Conservation (phyloP, 148 eudicot species). For the Amaranthus palmeri region DNA sequence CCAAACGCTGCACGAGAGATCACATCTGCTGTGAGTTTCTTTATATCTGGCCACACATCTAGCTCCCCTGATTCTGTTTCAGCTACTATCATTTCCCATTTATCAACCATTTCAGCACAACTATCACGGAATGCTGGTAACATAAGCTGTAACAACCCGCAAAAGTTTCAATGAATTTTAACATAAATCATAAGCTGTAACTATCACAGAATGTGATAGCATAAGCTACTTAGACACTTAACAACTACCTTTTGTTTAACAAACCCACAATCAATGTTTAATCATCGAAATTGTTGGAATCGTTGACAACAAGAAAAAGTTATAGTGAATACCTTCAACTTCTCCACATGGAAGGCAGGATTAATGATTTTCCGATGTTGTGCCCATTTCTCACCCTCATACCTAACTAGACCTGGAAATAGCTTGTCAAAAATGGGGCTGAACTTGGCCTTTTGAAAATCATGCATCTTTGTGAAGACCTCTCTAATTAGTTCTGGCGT, state of each 20-base stretch:
- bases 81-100: constrained; percentile 24
- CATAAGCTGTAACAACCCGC: constrained; percentile 22
- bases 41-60: constrained; percentile 20
- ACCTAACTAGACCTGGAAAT: constrained; percentile 8
- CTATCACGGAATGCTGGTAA: constrained; percentile 28
- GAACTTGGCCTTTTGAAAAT: constrained; percentile 2
- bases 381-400: constrained; percentile 20
- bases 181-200: neutral
- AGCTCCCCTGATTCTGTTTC: constrained; percentile 17
- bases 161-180: neutral
- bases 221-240: no score
- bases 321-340: constrained; percentile 12
- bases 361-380: constrained; percentile 22
- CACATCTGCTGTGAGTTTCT: constrained; percentile 21
- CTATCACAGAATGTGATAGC: no score
- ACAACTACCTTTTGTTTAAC: no score
- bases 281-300: no score
- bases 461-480: constrained; percentile 14
- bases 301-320: neutral
- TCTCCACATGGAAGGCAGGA: constrained; percentile 26
- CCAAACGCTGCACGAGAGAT: constrained; percentile 28
- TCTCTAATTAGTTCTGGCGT: constrained; percentile 22
- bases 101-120: constrained; percentile 19
- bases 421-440: constrained; percentile 15
- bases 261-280: no score